Evolutionary conservation across 2,329 filamentous ascomycete species (phyloP), one percentile per base, ranked within the genome.

Genomic region (Gnomoniopsis sp.): DNA sequence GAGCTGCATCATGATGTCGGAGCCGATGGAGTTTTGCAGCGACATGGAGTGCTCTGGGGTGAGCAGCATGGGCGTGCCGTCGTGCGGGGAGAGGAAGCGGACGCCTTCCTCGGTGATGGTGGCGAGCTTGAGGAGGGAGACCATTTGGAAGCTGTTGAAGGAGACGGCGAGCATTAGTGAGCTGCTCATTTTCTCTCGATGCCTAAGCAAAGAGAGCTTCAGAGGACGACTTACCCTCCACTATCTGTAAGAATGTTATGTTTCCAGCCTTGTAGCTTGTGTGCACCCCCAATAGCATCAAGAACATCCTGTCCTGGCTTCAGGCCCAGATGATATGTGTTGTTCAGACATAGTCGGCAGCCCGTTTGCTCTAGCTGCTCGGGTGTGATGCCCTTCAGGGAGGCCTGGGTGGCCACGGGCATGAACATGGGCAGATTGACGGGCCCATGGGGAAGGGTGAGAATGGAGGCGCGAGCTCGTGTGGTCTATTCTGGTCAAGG

Each of bases 1-100:
- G 3, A 99, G 86, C 75, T 99, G 96, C 96, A 99, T 99, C 65
- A 98, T 97, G 67, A 99, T 98, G 75, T 99, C 95, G 63, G 91
- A 96, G 64, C 95, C 95, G 68, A 99, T 99, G 56, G 89, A 93
- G 74, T 99, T 98, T 72, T 99, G 95, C 3, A 99, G 82, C 12
- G 88, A 88, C 67, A 99, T 97, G 0, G 95, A 98, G 77, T 98
- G 93, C 73, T 99, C 96, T 0, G 95, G 95, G 0, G 95, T 99
- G 49, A 99, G 86, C 12, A 99, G 86, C 95, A 99, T 98, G 8
- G 93, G 93, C 2, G 87, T 87, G 36, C 93, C 92, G 77, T 98
- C 95, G 71, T 99, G 95, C 0, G 95, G 96, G 66, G 90, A 96
- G n/a, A 96, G 82, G 70, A 99, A 99, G 53, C 90, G 87, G 8